Evolutionary conservation across 2,329 filamentous ascomycete species (phyloP).

Genomic region (Aspergillus niger): DNA sequence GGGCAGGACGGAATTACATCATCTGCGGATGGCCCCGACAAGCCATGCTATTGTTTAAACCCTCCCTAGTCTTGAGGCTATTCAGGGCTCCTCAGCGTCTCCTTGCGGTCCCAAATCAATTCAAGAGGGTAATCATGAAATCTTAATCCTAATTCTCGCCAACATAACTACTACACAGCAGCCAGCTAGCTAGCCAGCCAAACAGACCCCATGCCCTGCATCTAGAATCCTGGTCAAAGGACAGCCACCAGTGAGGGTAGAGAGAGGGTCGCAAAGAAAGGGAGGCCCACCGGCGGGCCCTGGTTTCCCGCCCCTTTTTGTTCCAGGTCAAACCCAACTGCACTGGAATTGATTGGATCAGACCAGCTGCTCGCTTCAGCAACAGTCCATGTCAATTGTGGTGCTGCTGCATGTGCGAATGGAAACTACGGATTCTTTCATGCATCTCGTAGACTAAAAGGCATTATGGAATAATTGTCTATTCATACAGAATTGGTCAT

Average conservation of each 20-base stretch:
- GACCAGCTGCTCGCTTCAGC: not conserved
- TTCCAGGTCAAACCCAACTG: not conserved
- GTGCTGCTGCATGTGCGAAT: no score
- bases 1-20: not conserved
- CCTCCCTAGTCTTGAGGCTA: not conserved
- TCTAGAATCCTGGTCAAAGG: not conserved
- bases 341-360: no score
- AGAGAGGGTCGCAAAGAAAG: not conserved
- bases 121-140: not conserved
- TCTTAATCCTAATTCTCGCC: not conserved
- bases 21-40: not conserved
- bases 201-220: not conserved
- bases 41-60: not conserved
- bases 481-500: not conserved
- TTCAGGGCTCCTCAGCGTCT: not conserved
- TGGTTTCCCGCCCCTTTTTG: constrained; percentile 2
- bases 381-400: no score
- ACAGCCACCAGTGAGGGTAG: not conserved
- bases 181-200: not conserved
- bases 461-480: no score
- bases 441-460: no score
- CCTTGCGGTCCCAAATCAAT: not conserved
- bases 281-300: constrained; percentile 3
- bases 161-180: not conserved
- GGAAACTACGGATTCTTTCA: no score